Conservation (phyloP, 495 filamentous ascomycete species). For the Hyaloscypha finlandica region DNA sequence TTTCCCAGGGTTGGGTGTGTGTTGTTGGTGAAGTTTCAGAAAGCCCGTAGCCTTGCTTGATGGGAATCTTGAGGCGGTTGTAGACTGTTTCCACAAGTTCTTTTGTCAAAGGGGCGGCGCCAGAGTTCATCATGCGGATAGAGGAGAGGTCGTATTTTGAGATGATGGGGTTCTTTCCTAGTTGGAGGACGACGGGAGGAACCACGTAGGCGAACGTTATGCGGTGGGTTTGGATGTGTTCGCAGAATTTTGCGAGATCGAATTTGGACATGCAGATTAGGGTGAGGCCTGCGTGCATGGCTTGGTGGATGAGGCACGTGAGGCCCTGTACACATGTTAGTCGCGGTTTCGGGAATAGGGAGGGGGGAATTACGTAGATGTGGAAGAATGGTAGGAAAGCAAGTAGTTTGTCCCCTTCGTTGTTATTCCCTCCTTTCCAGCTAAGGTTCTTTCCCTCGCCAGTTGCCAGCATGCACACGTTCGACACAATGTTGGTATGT, state of each 20-base stretch:
- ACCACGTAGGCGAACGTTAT: slow-evolving; percentile 83
- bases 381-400: slow-evolving; percentile 94
- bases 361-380: slow-evolving; percentile 61
- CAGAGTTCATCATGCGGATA: slow-evolving; percentile 83
- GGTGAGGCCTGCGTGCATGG: slow-evolving; percentile 66
- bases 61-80: slow-evolving; percentile 68
- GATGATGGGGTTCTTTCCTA: slow-evolving; percentile 77
- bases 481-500: slow-evolving; percentile 80
- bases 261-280: slow-evolving; percentile 82
- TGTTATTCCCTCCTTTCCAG: slow-evolving; percentile 61
- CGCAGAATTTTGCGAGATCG: slow-evolving; percentile 76
- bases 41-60: slow-evolving; percentile 63
- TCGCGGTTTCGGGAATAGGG: slow-evolving; percentile 6
- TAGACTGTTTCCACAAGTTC: slow-evolving; percentile 83
- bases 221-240: slow-evolving; percentile 69
- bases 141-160: slow-evolving; percentile 77
- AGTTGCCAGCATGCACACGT: slow-evolving; percentile 52
- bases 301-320: slow-evolving; percentile 62
- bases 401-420: slow-evolving; percentile 68
- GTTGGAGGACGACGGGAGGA: slow-evolving; percentile 79
- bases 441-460: slow-evolving; percentile 62
- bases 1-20: slow-evolving; percentile 64
- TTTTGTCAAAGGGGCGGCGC: slow-evolving; percentile 82
- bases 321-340: slow-evolving; percentile 55
- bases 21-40: slow-evolving; percentile 57